Percentiles rank a stretch among this genome's conserved stretches.
These are phyloP conservation scores for Arthroderma uncinatum DNA, from an alignment of 2,329 filamentous ascomycete genomes.

Conservation along the genomic window DNA sequence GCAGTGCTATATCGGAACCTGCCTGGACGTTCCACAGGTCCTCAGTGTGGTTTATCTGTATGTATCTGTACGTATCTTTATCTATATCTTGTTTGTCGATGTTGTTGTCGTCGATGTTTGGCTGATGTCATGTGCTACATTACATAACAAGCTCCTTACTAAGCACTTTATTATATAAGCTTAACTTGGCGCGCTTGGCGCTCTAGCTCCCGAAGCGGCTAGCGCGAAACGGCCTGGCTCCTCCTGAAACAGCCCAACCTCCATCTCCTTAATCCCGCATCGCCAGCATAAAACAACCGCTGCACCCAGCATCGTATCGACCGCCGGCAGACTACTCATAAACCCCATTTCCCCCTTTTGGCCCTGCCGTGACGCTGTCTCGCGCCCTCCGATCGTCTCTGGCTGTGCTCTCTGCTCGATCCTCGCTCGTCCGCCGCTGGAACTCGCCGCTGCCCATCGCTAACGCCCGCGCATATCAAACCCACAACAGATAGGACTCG, in stretches of 20 bases:
- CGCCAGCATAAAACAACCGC: not conserved
- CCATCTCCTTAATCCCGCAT: slow-evolving; percentile 3
- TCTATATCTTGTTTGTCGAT: not conserved
- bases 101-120: not conserved
- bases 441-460: not conserved
- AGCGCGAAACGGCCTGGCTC: not conserved
- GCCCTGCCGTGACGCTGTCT: not conserved
- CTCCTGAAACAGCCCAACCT: not conserved
- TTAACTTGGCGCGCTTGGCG: too few species aligned
- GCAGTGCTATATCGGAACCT: too few species aligned
- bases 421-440: not conserved
- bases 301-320: not conserved
- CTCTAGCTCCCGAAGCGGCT: not conserved
- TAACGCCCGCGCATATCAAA: slow-evolving; percentile 1
- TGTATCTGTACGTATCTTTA: not conserved
- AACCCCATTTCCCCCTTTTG: not conserved
- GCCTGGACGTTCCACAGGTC: not conserved
- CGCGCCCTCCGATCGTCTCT: not conserved
- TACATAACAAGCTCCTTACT: too few species aligned
- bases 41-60: too few species aligned
- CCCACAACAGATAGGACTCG: not conserved
- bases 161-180: too few species aligned
- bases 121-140: not conserved
- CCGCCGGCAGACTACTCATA: not conserved
- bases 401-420: too few species aligned